Base-by-base conservation (phyloP, 163 green algal species). In the Scenedesmus sp. region DNA sequence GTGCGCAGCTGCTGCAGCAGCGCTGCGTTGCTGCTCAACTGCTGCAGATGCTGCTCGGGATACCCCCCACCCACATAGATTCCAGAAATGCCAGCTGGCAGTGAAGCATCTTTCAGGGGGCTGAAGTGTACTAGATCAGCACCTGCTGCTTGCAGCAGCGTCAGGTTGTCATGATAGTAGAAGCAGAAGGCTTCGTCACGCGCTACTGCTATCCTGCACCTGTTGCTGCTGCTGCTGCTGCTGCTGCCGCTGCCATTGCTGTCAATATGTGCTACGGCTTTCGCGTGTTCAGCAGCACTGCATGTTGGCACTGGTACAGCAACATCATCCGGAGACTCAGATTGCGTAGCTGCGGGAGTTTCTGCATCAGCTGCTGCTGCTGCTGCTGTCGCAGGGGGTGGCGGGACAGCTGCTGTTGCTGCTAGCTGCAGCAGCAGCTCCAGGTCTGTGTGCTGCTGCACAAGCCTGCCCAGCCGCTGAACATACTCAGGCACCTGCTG, bases 61-160 rank as follows among this genome's bases (percentile, higher is more conserved):
- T 98, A 98, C 54, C 97, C 97, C 10, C 97, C 97, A 4, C 97
- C 97, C 52, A 99, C 89, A 89, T 99, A 99, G 46, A 99, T 60
- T 7, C 94, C 97, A 9, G 95, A 90, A 16, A 98, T 66, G n/a
- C 94, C 89, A 26, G 67, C 52, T 2, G 97, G 97, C 66, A 99
- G 94, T 1, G 16, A 9, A 46, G 77, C 18, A 15, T 97, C 94
- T 23, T 93, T 55, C 46, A 99, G 82, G 0, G 97, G 96, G n/a
- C 97, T 99, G 86, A 99, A 99, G 84, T 92, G 94, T 1, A 98
- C 96, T 0, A 99, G 90, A 84, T 98, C 96, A 4, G 97, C 97
- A 5, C 97, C 97, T 9, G 93, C 92, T 54, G 87, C 92, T 86
- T 93, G 87, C 81, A 98, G 91, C 81, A 97, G 89, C 13, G 92